A percentile compares a stretch with the other conserved stretches of the same genome.
These are phyloP conservation scores for Fusarium subtropicale DNA, from an alignment of 2,329 filamentous ascomycete genomes.

Conservation along the genomic window DNA sequence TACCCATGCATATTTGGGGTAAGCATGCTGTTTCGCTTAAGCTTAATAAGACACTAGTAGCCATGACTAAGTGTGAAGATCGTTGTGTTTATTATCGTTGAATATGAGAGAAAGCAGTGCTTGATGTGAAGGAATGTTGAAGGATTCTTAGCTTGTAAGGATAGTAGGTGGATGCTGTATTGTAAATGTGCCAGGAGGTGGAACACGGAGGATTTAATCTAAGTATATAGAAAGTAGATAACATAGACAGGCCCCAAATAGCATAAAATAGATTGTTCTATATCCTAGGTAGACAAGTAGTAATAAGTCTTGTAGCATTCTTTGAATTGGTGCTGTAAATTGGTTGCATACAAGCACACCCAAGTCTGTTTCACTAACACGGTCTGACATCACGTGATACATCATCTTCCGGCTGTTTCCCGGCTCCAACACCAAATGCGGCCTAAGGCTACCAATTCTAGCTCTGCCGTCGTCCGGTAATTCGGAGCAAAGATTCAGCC, in stretches of 20 bases:
- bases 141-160: background rate
- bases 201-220: background rate
- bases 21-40: conserved; percentile 20
- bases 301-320: background rate
- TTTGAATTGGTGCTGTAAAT: background rate
- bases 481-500: conserved; percentile 54
- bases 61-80: conserved; percentile 12
- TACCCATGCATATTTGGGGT: conserved; percentile 8
- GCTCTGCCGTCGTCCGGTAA: conserved; percentile 46
- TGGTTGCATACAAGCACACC: conserved; percentile 10
- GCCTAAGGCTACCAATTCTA: conserved; percentile 49
- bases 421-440: conserved; percentile 23
- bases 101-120: background rate
- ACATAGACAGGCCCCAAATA: no score
- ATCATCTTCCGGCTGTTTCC: conserved; percentile 23
- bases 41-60: conserved; percentile 5
- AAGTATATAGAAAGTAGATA: background rate
- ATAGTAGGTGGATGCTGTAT: background rate
- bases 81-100: background rate
- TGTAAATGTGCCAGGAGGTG: background rate
- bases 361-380: background rate
- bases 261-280: no score
- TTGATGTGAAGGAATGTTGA: background rate
- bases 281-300: no score
- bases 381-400: conserved; percentile 21